These are phyloP conservation scores for Suhomyces panamericanus DNA, from an alignment of 1,139 yeast species.

Conservation along the genomic window DNA sequence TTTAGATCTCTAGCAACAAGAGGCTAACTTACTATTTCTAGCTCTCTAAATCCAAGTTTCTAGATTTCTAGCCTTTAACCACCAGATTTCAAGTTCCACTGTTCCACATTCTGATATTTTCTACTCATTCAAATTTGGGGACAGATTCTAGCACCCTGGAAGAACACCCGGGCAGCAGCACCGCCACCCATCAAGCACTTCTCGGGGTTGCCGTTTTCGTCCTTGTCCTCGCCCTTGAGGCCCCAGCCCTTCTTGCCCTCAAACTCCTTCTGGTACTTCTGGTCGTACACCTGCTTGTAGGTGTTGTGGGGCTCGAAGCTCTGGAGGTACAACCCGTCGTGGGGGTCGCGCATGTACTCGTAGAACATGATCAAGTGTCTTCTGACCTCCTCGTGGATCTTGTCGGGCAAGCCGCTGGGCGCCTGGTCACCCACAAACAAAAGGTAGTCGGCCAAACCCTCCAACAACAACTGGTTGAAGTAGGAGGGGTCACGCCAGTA, in stretches of 20 bases:
- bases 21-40: too few species aligned
- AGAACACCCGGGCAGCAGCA: conserved; percentile 67
- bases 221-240: conserved; percentile 48
- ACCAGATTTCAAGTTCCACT: too few species aligned
- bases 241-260: conserved; percentile 57
- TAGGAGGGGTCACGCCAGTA: conserved; percentile 68
- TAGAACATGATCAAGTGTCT: conserved; percentile 56
- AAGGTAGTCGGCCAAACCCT: conserved; percentile 69
- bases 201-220: conserved; percentile 40
- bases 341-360: conserved; percentile 57
- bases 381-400: conserved; percentile 44
- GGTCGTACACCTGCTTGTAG: conserved; percentile 49
- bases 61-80: too few species aligned
- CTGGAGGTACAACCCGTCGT: conserved; percentile 62
- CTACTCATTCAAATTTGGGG: conserved; percentile 28
- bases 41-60: too few species aligned
- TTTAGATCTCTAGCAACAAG: too few species aligned
- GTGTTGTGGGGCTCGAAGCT: conserved; percentile 62
- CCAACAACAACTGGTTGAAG: conserved; percentile 64
- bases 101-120: too few species aligned
- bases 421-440: conserved; percentile 50
- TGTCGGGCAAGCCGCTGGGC: conserved; percentile 36
- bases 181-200: conserved; percentile 67
- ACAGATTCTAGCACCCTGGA: conserved; percentile 63
- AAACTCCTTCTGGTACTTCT: conserved; percentile 51